Evolutionary conservation across 2,329 filamentous ascomycete species (phyloP).

Genomic region (Amylocarpus encephaloides): DNA sequence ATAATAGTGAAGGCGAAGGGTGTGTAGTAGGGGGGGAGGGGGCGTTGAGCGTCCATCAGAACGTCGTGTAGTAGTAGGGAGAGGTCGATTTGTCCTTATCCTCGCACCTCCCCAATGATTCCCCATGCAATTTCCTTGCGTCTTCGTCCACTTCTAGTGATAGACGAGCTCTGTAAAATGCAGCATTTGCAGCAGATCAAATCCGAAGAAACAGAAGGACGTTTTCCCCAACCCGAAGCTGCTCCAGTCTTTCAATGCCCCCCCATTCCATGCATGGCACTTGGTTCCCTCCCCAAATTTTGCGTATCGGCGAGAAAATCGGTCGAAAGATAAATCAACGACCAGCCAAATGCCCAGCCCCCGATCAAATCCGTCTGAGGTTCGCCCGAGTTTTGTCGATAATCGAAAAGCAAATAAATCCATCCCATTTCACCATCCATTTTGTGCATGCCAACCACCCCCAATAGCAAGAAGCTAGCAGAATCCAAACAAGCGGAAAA

Average conservation of each 20-base stretch:
- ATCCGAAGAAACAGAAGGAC: background rate
- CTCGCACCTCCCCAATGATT: no score
- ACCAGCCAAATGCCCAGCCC: background rate
- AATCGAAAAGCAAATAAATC: conserved; percentile 16
- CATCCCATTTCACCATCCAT: conserved; percentile 22
- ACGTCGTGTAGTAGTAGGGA: no score
- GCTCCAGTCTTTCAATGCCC: conserved; percentile 5
- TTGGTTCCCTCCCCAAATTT: background rate
- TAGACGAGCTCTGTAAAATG: no score
- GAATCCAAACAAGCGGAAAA: conserved; percentile 18
- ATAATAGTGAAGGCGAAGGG: no score
- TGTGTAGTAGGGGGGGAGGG: no score
- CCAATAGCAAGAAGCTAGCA: conserved; percentile 20
- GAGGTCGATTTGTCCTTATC: no score
- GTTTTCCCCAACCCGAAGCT: conserved; percentile 1
- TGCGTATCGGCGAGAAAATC: conserved; percentile 1
- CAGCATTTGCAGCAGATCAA: no score
- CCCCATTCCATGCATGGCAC: background rate
- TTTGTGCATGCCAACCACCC: conserved; percentile 28
- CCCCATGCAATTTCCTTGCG: no score
- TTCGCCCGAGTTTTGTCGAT: conserved; percentile 1
- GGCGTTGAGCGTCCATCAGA: no score
- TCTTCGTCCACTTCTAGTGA: no score
- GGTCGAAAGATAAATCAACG: background rate
- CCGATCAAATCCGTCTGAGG: conserved; percentile 3